A percentile compares a stretch with the other conserved stretches of the same genome.
phyloP scores from a whole-genome alignment of 2,329 filamentous ascomycete species.

The Rhynchosporium secalis region DNA sequence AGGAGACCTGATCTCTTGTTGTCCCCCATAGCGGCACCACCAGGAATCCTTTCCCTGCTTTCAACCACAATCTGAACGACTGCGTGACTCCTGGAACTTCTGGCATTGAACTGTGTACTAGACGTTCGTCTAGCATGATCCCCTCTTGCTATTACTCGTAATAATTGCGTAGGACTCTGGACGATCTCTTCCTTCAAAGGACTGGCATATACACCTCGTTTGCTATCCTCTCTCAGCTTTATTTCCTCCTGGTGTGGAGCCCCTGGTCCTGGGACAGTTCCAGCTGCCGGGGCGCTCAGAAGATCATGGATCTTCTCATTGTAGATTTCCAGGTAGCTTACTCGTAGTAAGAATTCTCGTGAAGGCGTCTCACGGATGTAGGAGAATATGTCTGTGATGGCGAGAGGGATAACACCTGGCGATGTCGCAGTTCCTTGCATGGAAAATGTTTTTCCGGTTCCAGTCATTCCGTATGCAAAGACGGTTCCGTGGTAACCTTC shows the following conservation, averaged over 20 bases:
- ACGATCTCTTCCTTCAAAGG: slow-evolving; percentile 98
- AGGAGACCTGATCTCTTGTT: slow-evolving; percentile 68
- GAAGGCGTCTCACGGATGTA: slow-evolving; percentile 97
- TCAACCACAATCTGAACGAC: slow-evolving; percentile 99
- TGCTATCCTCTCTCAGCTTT: slow-evolving; percentile 93
- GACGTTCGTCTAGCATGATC: slow-evolving; percentile 87
- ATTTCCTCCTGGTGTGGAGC: slow-evolving; percentile 80
- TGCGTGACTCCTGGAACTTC: slow-evolving; percentile 95
- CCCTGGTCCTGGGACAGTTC: slow-evolving; percentile 52
- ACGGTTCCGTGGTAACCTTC: slow-evolving; percentile 98
- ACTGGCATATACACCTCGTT: slow-evolving; percentile 92
- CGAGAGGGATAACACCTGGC: slow-evolving; percentile 92
- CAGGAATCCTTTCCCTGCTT: slow-evolving; percentile 79
- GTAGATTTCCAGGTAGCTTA: slow-evolving; percentile 98
- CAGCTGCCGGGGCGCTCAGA: slow-evolving; percentile 69
- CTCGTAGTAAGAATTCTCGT: slow-evolving; percentile 88
- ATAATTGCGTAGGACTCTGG: slow-evolving; percentile 90
- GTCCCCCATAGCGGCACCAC: slow-evolving; percentile 48
- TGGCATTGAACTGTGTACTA: slow-evolving; percentile 94
- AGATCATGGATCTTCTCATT: slow-evolving; percentile 97
- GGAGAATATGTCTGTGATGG: slow-evolving; percentile 98
- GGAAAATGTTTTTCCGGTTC: slow-evolving; percentile 97
- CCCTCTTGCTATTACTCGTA: slow-evolving; percentile 91
- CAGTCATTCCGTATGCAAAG: slow-evolving; percentile 98
- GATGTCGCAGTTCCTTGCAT: slow-evolving; percentile 98